Evolutionary conservation across 2,329 filamentous ascomycete species (phyloP), one percentile per base, ranked within the genome.

Genomic region (Tricladium varicosporioides): DNA sequence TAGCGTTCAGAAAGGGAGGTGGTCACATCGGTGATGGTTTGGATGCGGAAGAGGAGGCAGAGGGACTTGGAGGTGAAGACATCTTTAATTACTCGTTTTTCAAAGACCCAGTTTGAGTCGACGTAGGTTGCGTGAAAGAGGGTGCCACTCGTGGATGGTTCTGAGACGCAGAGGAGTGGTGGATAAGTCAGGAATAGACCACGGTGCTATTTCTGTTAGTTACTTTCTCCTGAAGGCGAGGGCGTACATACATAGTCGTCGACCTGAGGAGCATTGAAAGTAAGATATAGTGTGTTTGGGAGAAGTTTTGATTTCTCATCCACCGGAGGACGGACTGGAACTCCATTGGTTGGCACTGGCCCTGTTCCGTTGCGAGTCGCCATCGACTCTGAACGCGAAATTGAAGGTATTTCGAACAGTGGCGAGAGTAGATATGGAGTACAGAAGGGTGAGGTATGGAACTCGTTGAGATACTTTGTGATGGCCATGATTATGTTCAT

Each of bases 241-340:
- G 31, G 19, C 5, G 31, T 5, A 61, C 52, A 5, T 58, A 65
- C 65, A 54, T 64, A 67, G 14, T 67, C 65, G 36, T 67, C 63
- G 1, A 65, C 63, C 33, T 60, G 51, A 0, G 65, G 65, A 18
- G 63, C 65, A 19, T 67, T 65, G 45, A 67, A 66, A 10, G 62
- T 65, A 3, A 67, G 57, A 27, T 67, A 67, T 5, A 67, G 51
- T 14, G 61, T 62, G 43, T 63, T 63, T 2, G 62, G 60, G 7
- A 50, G 19, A 36, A 67, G 63, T 16, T 63, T 63, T 11, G 56
- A 45, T 7, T 55, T 36, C 42, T 64, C 62, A 31, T 50, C 18
- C 42, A 43, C 58, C n/a, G 55, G 43, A 10, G 36, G 3, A n/a
- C 11, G 36, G 22, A 8, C 19, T 27, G 27, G 27, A 5, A 36